Conservation (phyloP, 2,329 filamentous ascomycete genomes). For the Fusarium sp. region DNA sequence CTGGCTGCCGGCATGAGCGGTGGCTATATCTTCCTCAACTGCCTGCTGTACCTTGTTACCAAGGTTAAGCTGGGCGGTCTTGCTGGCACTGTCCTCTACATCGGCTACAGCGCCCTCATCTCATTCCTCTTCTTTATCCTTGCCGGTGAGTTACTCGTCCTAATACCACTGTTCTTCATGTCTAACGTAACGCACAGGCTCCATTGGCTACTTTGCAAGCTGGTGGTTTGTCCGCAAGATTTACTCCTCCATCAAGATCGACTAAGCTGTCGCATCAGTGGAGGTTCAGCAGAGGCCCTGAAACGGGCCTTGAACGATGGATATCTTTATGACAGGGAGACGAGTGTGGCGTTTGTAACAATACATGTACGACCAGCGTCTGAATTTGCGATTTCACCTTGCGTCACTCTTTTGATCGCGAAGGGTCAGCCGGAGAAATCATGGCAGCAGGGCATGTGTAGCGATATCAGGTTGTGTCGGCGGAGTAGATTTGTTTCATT, state of each 20-base stretch:
- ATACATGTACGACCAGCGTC: slow-evolving; percentile 48
- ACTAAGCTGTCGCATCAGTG: slow-evolving; percentile 61
- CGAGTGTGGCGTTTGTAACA: slow-evolving; percentile 44
- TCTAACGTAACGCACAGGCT: slow-evolving; percentile 66
- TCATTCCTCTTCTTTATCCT: slow-evolving; percentile 94
- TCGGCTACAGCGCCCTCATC: slow-evolving; percentile 91
- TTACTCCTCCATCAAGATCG: slow-evolving; percentile 98
- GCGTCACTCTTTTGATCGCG: background rate
- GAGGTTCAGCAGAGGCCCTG: slow-evolving; percentile 2
- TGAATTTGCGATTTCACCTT: slow-evolving; percentile 30
- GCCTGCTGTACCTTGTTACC: slow-evolving; percentile 89
- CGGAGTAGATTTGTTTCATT: slow-evolving; percentile 30
- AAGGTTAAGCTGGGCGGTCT: slow-evolving; percentile 87
- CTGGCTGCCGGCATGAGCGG: slow-evolving; percentile 91
- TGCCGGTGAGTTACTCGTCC: slow-evolving; percentile 75
- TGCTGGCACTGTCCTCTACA: slow-evolving; percentile 88
- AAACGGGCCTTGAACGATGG: slow-evolving; percentile 20
- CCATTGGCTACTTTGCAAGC: slow-evolving; percentile 94
- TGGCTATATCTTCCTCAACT: slow-evolving; percentile 91
- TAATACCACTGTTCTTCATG: background rate
- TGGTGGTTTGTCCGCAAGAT: slow-evolving; percentile 96
- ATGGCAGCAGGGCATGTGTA: slow-evolving; percentile 5
- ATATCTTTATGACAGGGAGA: slow-evolving; percentile 36
- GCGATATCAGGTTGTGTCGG: slow-evolving; percentile 23
- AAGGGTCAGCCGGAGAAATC: slow-evolving; percentile 3